Percentiles rank a stretch among this genome's conserved stretches.
Conservation (phyloP, 805 yeast genomes). For the Myxozyma mucilagina region DNA sequence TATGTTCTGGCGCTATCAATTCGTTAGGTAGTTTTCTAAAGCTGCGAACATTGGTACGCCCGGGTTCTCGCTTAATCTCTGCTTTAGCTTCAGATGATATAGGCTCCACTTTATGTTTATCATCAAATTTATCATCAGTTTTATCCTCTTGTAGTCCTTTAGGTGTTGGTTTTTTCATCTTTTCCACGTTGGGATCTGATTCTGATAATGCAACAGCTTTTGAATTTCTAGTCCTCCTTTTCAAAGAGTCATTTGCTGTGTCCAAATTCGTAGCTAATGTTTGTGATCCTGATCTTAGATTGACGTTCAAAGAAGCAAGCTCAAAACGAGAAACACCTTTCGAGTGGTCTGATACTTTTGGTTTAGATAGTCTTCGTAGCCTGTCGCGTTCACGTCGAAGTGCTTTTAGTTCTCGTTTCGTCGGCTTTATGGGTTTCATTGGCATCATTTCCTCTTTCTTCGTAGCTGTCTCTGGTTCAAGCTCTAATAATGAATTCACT, state of each 20-base stretch:
- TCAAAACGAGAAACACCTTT: not conserved
- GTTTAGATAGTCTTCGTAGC: not conserved
- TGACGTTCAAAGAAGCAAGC: not conserved
- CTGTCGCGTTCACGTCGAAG: not conserved
- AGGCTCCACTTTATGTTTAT: not conserved
- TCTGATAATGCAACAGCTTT: not conserved
- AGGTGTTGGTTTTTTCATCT: not conserved
- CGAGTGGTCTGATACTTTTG: not conserved
- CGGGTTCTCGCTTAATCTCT: not conserved
- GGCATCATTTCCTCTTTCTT: no score
- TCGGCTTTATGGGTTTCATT: no score
- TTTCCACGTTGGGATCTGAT: not conserved
- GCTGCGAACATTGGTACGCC: not conserved
- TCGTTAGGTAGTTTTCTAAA: not conserved
- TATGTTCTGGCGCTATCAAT: constrained; percentile 1
- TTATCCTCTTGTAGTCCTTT: not conserved
- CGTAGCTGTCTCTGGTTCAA: no score
- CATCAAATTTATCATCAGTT: not conserved
- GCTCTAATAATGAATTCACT: no score
- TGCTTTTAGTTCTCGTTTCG: no score
- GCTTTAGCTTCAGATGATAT: not conserved
- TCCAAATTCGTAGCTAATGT: not conserved
- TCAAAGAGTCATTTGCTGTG: not conserved
- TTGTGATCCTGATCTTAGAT: not conserved
- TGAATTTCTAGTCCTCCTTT: not conserved